Evolutionary conservation across 768 basidiomycete genomes (phyloP), one percentile per base, ranked within the genome.

Genomic region (Myochromella boudieri): DNA sequence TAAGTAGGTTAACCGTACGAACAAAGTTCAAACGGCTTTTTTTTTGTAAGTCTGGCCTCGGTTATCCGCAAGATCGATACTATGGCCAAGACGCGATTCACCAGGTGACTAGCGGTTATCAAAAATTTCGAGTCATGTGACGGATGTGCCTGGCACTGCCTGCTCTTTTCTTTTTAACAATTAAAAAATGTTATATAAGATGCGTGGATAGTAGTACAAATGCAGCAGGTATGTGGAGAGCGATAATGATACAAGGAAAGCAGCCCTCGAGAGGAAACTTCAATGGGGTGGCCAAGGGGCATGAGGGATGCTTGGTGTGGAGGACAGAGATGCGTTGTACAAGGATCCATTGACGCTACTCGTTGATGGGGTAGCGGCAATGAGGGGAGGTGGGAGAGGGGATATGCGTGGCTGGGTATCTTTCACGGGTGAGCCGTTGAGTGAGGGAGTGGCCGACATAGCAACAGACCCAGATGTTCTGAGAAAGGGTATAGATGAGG

Each of bases 301-400:
- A n/a, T n/a, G n/a, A 6, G 49, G 18, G 25, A 45, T 37, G 37
- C 36, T 52, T 56, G 68, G 63, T 34, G 67, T 59, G 17, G 68
- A 66, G 36, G 63, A 60, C 15, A 65, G 40, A 41, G 64, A 61
- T 36, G 67, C 48, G 44, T 58, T 70, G 45, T 67, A 67, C 27
- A 69, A 51, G 18, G 69, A 69, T n/a, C 68, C 68, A 51, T 68
- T 72, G 42, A 64, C 61, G 53, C 66, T 68, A 45, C 64, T 65
- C 31, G 69, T 60, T 17, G 64, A 62, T 26, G 65, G 64, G 17
- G 63, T 59, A 15, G 62, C 57, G 27, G 62, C 52, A 22, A 66
- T 60, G 26, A 62, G 61, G n/a, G 64, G 63, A 31, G 60, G 64
- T 24, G 67, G 62, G 24, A 64, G 58, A 53, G 59, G 51, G 25